Base-by-base conservation (phyloP, 371 early-diverging fungal genomes). In the Rhizopus microsporus region DNA sequence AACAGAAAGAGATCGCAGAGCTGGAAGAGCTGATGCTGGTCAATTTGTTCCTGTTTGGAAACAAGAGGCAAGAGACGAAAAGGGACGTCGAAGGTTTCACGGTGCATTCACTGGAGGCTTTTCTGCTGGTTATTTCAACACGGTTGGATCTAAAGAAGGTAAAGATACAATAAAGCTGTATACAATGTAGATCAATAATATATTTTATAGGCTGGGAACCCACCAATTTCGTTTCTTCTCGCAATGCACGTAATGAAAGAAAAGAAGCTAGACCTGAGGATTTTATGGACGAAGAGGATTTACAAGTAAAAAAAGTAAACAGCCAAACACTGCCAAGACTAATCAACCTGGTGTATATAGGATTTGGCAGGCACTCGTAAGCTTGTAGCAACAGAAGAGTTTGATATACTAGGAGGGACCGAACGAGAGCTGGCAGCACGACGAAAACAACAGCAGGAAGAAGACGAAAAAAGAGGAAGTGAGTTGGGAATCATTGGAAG, bases 101-200 rank as follows among this genome's bases (percentile, higher is more conserved):
- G 97, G 97, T 23, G 97, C 97, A 0, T 96, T 96, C 75, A 92
- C 89, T 15, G 97, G 97, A 40, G 97, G 97, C 5, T 95, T 89
- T 62, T 89, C 92, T 7, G 97, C 96, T 1, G 97, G 97, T 9
- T 95, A 96, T 63, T 93, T 81, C 68, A 95, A 95, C 68, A 96
- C 94, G 2, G 97, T 94, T 0, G 97, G 97, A 1, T 93, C 94
- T 12, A 93, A 93, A 85, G 95, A 96, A 86, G 95, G 93, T 90
- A 76, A 0, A 52, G 9, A 5, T 17, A 10, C 15, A 17, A 1
- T 38, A 45, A 7, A 6, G 43, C 30, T 23, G 42, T 33, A 10
- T 49, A 16, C 2, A 2, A 10, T 38, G 8, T 13, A 10, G 13
- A 38, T 38, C 39, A 38, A 1, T 37, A 9, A 37, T 37, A 13